Evolutionary conservation across 164 flowering plant genomes (phyloP).

Genomic region (Sextonia rubra): DNA sequence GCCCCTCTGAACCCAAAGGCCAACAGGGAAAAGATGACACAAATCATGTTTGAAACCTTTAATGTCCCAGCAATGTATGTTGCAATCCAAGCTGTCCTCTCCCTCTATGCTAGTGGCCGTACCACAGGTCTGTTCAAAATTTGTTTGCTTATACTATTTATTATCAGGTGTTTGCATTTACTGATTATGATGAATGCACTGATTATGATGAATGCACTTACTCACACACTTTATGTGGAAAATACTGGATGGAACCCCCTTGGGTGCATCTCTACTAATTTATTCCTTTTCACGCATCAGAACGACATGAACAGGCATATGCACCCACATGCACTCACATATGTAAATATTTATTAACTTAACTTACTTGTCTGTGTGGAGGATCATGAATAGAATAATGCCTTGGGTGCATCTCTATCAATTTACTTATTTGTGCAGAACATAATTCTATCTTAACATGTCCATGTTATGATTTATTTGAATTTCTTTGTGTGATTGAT

Average conservation of each 20-base stretch:
- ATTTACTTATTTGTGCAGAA: no score
- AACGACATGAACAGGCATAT: no score
- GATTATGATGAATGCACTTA: no score
- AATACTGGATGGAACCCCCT: not conserved
- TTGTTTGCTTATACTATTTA: not conserved
- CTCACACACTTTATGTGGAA: no score
- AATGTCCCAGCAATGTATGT: constrained; percentile 66
- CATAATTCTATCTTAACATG: no score
- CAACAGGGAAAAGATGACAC: constrained; percentile 68
- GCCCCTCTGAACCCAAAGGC: constrained; percentile 75
- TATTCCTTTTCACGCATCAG: no score
- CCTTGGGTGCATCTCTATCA: not conserved
- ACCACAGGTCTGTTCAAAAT: constrained; percentile 49
- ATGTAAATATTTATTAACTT: no score
- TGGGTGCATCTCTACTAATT: not conserved
- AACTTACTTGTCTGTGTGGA: no score
- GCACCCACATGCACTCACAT: no score
- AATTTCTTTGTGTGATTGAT: no score
- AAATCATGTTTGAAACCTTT: constrained; percentile 65
- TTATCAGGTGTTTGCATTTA: not conserved
- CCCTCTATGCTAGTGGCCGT: constrained; percentile 80
- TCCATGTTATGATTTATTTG: no score
- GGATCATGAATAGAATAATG: no score
- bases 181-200: not conserved
- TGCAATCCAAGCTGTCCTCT: constrained; percentile 64